phyloP scores from a whole-genome alignment of 2,329 filamentous ascomycete species.

The Penicillium sp. region DNA sequence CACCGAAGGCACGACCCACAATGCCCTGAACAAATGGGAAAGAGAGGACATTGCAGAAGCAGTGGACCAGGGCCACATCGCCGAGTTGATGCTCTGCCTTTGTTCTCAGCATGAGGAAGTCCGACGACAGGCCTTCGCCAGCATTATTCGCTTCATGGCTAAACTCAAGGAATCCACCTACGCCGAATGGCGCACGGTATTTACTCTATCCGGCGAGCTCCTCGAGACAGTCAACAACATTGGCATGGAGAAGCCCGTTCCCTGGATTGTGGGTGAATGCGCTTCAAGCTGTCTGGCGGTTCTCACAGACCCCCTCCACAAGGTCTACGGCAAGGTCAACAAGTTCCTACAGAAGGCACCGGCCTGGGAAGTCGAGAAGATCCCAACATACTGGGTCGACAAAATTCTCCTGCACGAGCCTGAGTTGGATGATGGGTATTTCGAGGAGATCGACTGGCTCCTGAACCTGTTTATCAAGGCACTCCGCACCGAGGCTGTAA shows the following conservation, averaged over 20 bases:
- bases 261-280: slow-evolving; percentile 73
- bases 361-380: slow-evolving; percentile 62
- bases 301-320: slow-evolving; percentile 72
- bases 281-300: slow-evolving; percentile 67
- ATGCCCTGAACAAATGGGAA: slow-evolving; percentile 60
- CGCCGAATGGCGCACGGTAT: slow-evolving; percentile 72
- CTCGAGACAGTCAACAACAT: slow-evolving; percentile 65
- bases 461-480: slow-evolving; percentile 68
- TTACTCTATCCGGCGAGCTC: slow-evolving; percentile 75
- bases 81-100: slow-evolving; percentile 69
- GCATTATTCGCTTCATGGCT: slow-evolving; percentile 44
- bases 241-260: slow-evolving; percentile 59
- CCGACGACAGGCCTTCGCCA: slow-evolving; percentile 65
- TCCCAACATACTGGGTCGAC: slow-evolving; percentile 61
- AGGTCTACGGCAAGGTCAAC: slow-evolving; percentile 83
- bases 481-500: slow-evolving; percentile 55
- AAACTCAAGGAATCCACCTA: slow-evolving; percentile 63
- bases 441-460: slow-evolving; percentile 72
- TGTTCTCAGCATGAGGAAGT: slow-evolving; percentile 72
- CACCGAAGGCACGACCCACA: slow-evolving; percentile 41
- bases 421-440: slow-evolving; percentile 68
- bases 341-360: slow-evolving; percentile 75
- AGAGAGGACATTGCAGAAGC: slow-evolving; percentile 75
- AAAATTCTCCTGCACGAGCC: slow-evolving; percentile 72
- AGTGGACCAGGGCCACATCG: slow-evolving; percentile 71